These are phyloP conservation scores for Giardia duodenalis DNA, from an alignment of 208 protist species.

Conservation along the genomic window DNA sequence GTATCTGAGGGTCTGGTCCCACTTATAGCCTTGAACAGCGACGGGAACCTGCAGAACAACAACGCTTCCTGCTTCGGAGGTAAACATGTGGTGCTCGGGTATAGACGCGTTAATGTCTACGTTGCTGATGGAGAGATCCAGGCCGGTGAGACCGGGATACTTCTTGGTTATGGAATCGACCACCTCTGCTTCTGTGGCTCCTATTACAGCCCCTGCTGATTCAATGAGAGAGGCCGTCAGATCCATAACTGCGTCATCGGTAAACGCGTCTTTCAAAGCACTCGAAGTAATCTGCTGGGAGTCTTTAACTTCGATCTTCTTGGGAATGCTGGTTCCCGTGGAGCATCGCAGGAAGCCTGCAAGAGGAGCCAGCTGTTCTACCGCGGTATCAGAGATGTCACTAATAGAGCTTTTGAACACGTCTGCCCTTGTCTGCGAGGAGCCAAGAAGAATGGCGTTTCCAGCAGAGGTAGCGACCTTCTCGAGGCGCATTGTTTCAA, in stretches of 20 bases:
- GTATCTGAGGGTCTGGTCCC: neutral
- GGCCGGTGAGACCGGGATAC: neutral
- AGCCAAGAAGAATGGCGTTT: neutral
- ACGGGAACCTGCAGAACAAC: neutral
- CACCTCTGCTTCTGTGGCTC: neutral
- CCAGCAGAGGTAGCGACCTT: neutral
- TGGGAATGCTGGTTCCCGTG: neutral
- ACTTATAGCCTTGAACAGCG: neutral
- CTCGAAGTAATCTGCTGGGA: neutral
- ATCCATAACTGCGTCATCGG: neutral
- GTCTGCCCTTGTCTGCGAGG: neutral
- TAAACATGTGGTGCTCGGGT: neutral
- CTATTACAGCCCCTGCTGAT: neutral
- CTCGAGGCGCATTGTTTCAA: neutral
- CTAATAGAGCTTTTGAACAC: neutral
- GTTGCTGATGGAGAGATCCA: neutral
- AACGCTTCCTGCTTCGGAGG: neutral
- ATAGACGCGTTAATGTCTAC: neutral
- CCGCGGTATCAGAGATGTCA: neutral
- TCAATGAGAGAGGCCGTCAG: neutral
- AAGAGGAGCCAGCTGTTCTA: neutral
- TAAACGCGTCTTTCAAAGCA: too few relatives aligned
- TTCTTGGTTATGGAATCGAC: neutral
- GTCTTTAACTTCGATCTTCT: neutral
- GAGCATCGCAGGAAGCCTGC: neutral